Evolutionary conservation across 768 basidiomycete species (phyloP).

Genomic region (Trichaptum fuscoviolaceum): DNA sequence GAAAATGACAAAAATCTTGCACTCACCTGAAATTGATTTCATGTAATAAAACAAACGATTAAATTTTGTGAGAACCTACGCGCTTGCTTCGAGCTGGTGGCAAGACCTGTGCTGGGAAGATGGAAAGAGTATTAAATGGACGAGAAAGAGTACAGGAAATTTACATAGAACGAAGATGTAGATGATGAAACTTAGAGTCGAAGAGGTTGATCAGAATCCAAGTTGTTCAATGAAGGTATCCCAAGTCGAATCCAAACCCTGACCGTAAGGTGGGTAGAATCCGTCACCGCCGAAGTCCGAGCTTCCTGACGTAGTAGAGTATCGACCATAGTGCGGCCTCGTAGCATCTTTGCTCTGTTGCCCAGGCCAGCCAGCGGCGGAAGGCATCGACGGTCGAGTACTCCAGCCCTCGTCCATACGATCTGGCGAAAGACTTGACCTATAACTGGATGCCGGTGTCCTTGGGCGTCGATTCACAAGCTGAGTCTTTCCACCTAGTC

Average conservation of each 20-base stretch:
- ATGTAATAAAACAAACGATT: too few relatives aligned
- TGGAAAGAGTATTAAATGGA: neutral
- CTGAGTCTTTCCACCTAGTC: constrained; percentile 50
- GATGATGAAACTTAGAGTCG: neutral
- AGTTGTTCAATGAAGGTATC: constrained; percentile 65
- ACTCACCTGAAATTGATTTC: too few relatives aligned
- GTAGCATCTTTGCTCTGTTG: neutral
- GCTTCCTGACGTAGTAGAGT: neutral
- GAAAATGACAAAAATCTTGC: too few relatives aligned
- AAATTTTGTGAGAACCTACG: too few relatives aligned
- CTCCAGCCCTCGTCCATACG: neutral
- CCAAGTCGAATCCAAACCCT: constrained; percentile 57
- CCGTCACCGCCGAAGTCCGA: constrained; percentile 11
- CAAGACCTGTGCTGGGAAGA: neutral
- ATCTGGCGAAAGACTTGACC: neutral
- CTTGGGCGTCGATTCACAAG: constrained; percentile 25
- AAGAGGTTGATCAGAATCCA: constrained; percentile 35
- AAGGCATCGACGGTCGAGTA: neutral
- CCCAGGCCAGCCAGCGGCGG: neutral
- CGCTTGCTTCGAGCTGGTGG: too few relatives aligned
- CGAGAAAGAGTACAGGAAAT: neutral
- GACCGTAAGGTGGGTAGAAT: constrained; percentile 17
- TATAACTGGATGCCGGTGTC: constrained; percentile 11
- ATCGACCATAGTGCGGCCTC: neutral
- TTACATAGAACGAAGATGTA: neutral